Evolutionary conservation across 768 basidiomycete genomes (phyloP), one percentile per base, ranked within the genome.

Genomic region (Coprinopsis marcescibilis): DNA sequence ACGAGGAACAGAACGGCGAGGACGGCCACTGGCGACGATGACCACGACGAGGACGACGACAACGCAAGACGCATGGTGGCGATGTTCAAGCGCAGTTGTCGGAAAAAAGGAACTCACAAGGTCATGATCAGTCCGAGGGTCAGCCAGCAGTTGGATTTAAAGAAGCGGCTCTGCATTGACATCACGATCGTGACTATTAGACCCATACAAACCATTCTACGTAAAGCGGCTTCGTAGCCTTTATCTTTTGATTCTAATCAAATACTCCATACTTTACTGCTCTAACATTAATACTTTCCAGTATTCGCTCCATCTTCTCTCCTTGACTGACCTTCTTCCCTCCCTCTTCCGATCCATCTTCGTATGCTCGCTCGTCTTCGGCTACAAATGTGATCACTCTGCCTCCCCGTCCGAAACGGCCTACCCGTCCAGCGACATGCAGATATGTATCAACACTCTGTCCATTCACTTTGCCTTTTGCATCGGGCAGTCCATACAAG

Each of bases 361-460:
- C 60, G n/a, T 48, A 57, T 39, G 21, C 48, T 38, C 58, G 60
- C 45, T 57, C 65, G 30, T 57, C 66, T 44, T 63, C 66, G 38
- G 76, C 73, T 27, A 89, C 60, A 30, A 88, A 67, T 21, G 71
- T 78, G 48, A 89, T 68, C 43, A 87, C 83, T 62, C 77, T 83
- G 13, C 86, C 86, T 17, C 61, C 64, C 34, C 75, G 62, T 36
- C 82, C 81, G 59, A 85, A 83, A 49, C 86, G 73, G 17, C 86
- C 85, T n/a, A 82, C 83, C 11, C 87, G 78, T 12, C 88, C 87
- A 4, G 83, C 79, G 33, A 81, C 65, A 55, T 89, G 87, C 53
- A 81, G 50, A 59, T 89, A 89, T 32, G 69, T 70, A 53, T 84
- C 82, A 30, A 77, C 74, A 10, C 65, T 63, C 53, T 59, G 59